Evolutionary conservation across 495 filamentous ascomycete genomes (phyloP), one percentile per base, ranked within the genome.

Genomic region (Thermothielavioides terrestris): DNA sequence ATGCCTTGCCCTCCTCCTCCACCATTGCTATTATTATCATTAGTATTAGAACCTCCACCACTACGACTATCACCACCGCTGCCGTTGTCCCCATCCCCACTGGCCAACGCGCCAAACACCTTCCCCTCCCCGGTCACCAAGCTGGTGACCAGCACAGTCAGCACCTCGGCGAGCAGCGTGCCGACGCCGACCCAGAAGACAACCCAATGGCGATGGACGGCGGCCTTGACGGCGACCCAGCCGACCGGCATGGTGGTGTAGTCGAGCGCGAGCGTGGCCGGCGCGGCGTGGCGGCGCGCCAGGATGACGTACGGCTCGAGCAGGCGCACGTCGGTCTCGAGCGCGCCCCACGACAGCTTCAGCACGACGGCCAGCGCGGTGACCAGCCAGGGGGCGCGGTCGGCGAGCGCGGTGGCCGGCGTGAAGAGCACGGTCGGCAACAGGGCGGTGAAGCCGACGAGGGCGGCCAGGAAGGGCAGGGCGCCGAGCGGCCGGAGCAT

Each of bases 291-390:
- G 1, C 84, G 75, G 27, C 68, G 64, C 4, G 75, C 79, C 9
- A 88, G 74, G 53, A 83, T 76, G 64, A 82, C 86, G 57, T 84
- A 88, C 4, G 84, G 84, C 60, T 88, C 83, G 52, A 86, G 76
- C 76, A 88, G 82, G 44, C 84, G 77, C 38, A 88, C 70, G 44
- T 80, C 77, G 42, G 75, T 81, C 51, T 88, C 85, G n/a, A 88
- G 71, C 17, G 80, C 78, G 41, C 72, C 71, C 84, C 82, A 88
- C 42, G 74, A 58, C 18, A 85, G 69, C 61, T 85, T 86, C 61
- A 86, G 75, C 31, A 72, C 62, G 11, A 84, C 79, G 1, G 83
- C 80, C 0, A 87, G 43, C 8, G 70, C 61, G 2, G 83, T 85
- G 6, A 84, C 59, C 12, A 83, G 58, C 78, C 80, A 87, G 2